Percentiles rank a stretch among this genome's conserved stretches.
Conservation (phyloP, 768 basidiomycete genomes). For the Mycena capillaripes region DNA sequence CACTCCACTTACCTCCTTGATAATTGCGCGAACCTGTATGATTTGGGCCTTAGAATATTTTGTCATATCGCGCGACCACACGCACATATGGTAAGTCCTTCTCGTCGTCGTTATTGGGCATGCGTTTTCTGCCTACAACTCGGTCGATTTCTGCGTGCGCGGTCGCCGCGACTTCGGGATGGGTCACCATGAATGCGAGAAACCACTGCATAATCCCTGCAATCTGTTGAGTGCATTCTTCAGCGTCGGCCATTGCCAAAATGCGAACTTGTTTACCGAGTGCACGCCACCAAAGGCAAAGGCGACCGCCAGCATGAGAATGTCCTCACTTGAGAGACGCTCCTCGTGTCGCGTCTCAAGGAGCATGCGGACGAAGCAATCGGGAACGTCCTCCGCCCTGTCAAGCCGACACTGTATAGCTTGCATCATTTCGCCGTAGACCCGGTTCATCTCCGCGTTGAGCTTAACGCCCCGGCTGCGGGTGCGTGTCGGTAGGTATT, state of each 20-base stretch:
- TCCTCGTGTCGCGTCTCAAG: not conserved
- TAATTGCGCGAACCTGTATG: slow-evolving; percentile 14
- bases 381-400: not conserved
- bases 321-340: not conserved
- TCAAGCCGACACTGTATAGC: not conserved
- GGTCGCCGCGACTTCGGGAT: slow-evolving; percentile 46
- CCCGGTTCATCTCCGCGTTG: not conserved
- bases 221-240: slow-evolving; percentile 42
- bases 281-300: no score
- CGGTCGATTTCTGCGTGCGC: slow-evolving; percentile 54
- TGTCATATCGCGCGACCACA: no score
- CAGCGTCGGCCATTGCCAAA: no score
- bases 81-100: not conserved
- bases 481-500: not conserved
- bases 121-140: slow-evolving; percentile 47
- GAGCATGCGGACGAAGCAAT: not conserved
- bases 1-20: slow-evolving; percentile 17
- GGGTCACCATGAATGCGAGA: slow-evolving; percentile 45
- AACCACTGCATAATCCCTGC: slow-evolving; percentile 52
- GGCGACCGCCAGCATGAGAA: not conserved
- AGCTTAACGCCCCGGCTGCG: not conserved
- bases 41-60: not conserved
- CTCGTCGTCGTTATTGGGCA: slow-evolving; percentile 34
- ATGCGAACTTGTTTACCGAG: no score
- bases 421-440: not conserved